Evolutionary conservation across 2,329 filamentous ascomycete genomes (phyloP).

Genomic region (Aspergillus oerlinghausenensis): DNA sequence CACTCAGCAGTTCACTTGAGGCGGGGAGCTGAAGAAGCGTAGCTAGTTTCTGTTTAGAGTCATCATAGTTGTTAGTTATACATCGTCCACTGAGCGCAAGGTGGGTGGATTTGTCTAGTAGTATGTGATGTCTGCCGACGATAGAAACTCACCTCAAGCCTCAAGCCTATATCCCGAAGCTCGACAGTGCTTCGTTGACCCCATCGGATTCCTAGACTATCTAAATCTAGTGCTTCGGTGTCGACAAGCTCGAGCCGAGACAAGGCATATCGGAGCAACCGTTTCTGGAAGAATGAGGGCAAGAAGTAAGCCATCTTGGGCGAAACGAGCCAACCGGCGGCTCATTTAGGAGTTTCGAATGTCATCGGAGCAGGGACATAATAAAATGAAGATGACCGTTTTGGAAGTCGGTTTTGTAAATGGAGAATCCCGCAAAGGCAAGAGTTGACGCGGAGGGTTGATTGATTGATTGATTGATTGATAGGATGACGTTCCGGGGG

Average conservation of each 20-base stretch:
- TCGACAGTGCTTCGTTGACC: conserved; percentile 80
- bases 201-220: conserved; percentile 77
- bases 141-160: conserved; percentile 59
- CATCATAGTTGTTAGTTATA: conserved; percentile 21
- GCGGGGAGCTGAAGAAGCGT: conserved; percentile 69
- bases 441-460: conserved; percentile 11
- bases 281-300: conserved; percentile 77
- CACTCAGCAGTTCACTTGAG: conserved; percentile 65
- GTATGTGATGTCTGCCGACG: not conserved
- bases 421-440: conserved; percentile 1
- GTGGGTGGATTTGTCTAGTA: not conserved
- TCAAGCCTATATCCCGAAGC: conserved; percentile 79
- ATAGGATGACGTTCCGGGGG: conserved; percentile 30
- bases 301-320: conserved; percentile 67
- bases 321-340: conserved; percentile 26
- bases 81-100: not conserved
- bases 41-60: conserved; percentile 65
- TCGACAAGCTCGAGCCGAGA: conserved; percentile 82
- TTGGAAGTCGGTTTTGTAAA: not conserved
- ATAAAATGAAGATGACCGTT: conserved; percentile 8
- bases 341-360: conserved; percentile 20
- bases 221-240: conserved; percentile 77
- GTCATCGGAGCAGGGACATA: conserved; percentile 25
- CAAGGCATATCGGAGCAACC: conserved; percentile 79
- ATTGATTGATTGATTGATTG: conserved; percentile 3